Evolutionary conservation across 139 green algal species (phyloP), one percentile per base, ranked within the genome.

Genomic region (Penium margaritaceum): DNA sequence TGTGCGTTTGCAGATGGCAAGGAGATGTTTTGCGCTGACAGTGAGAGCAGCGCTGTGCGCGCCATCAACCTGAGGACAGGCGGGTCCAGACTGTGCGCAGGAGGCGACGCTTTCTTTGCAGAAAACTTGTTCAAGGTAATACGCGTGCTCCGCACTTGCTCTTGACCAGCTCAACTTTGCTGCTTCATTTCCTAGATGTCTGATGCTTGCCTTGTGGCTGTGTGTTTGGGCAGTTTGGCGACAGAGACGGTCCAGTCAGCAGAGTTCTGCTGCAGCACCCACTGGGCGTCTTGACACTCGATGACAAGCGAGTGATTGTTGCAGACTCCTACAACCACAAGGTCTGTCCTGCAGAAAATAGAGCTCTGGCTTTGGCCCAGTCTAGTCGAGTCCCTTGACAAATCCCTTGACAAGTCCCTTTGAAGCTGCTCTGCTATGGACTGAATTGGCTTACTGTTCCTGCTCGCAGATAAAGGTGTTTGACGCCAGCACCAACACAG

Each of bases 311-410:
- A 19, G 77, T 94, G 14, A 87, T 82, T 51, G 76, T 92, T 15
- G 88, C 88, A 21, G 88, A 92, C 67, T 87, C 74, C 21, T 92
- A 92, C 88, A 92, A 92, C 67, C 89, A 92, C 83, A 80, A 81
- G 73, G 73, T 80, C 3, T 19, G 33, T 21, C n/a, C 17, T 3
- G 24, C 27, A 65, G n/a, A n/a, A n/a, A n/a, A n/a, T n/a, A n/a
- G n/a, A n/a, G n/a, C n/a, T 66, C 30, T 37, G 27, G 19, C 9
- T 47, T 29, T 15, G 21, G 9, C 17, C n/a, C n/a, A 32, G 12
- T 15, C n/a, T 32, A 9, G 19, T 33, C 27, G 29, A 6, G 2
- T 21, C 27, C 55, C 27, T 63, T 71, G 6, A 24, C 5, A 5
- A 63, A n/a, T n/a, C n/a, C n/a, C n/a, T n/a, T n/a, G n/a, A n/a